Conservation (phyloP, 768 basidiomycete genomes). For the Suillus discolor region DNA sequence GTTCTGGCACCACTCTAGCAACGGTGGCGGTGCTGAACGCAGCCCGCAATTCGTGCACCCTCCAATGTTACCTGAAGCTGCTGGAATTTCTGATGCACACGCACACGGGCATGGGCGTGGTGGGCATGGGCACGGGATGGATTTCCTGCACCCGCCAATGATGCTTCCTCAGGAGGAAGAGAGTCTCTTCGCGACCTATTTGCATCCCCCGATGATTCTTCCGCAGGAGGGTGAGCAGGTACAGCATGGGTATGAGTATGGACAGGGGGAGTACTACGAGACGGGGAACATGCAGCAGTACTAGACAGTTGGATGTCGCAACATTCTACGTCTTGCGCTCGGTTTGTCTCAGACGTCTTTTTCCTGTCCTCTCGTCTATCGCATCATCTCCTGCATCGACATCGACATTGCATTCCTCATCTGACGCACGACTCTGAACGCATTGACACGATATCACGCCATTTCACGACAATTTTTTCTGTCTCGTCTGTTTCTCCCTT, state of each 20-base stretch:
- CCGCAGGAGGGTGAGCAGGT: conserved; percentile 38
- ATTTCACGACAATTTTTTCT: neutral
- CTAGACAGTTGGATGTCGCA: conserved; percentile 13
- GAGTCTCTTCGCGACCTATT: conserved; percentile 52
- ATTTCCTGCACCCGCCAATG: conserved; percentile 68
- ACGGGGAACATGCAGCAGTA: conserved; percentile 37
- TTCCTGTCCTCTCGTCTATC: neutral
- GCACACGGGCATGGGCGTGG: neutral
- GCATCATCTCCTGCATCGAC: neutral
- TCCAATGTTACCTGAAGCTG: conserved; percentile 55
- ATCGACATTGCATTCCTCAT: neutral
- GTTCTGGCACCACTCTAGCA: conserved; percentile 82
- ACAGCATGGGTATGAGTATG: conserved; percentile 19
- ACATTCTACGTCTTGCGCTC: neutral
- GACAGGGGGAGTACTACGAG: conserved; percentile 36
- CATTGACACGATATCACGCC: neutral
- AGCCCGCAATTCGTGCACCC: conserved; percentile 67
- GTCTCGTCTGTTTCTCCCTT: neutral
- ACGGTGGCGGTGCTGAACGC: conserved; percentile 63
- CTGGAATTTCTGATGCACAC: neutral
- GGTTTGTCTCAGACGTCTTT: conserved; percentile 8
- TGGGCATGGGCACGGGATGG: conserved; percentile 42
- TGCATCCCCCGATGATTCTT: conserved; percentile 59
- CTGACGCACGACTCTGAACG: conserved; percentile 2
- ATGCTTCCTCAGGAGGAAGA: conserved; percentile 68